phyloP scores from a whole-genome alignment of 23 red algal genomes.

The Gracilaria gracilis region DNA sequence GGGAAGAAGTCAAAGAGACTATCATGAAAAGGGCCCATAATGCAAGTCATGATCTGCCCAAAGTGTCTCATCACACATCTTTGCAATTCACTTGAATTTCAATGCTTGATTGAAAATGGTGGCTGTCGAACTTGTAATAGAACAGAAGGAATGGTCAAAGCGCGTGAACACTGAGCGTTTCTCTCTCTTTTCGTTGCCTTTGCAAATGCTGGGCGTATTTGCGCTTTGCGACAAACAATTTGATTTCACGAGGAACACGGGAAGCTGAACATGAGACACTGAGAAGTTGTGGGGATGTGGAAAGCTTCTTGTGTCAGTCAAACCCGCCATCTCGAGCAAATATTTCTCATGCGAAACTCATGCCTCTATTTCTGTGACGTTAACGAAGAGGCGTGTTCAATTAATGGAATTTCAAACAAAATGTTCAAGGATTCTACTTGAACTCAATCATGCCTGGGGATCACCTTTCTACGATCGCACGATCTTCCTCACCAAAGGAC shows the following conservation, averaged over 20 bases:
- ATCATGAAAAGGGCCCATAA: background rate
- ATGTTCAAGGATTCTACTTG: background rate
- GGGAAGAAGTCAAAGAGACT: background rate
- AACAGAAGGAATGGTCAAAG: background rate
- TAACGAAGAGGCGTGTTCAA: background rate
- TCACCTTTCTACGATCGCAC: background rate
- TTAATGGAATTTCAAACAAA: background rate
- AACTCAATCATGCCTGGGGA: background rate
- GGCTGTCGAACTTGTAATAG: background rate
- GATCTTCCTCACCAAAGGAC: background rate
- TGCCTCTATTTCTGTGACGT: background rate
- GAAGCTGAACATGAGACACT: background rate
- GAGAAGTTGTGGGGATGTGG: background rate
- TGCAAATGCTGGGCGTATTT: background rate
- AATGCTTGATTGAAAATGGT: background rate
- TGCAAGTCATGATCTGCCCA: background rate
- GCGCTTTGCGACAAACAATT: background rate
- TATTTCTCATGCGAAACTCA: background rate
- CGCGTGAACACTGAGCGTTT: background rate
- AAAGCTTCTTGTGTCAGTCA: background rate
- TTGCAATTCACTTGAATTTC: background rate
- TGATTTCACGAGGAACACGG: background rate
- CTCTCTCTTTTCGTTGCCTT: background rate
- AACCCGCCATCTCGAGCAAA: background rate
- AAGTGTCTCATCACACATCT: background rate